A percentile compares a stretch with the other conserved stretches of the same genome.
Evolutionary conservation across 176 grass and related monocot species (phyloP).

Genomic region (Oryza meridionalis): DNA sequence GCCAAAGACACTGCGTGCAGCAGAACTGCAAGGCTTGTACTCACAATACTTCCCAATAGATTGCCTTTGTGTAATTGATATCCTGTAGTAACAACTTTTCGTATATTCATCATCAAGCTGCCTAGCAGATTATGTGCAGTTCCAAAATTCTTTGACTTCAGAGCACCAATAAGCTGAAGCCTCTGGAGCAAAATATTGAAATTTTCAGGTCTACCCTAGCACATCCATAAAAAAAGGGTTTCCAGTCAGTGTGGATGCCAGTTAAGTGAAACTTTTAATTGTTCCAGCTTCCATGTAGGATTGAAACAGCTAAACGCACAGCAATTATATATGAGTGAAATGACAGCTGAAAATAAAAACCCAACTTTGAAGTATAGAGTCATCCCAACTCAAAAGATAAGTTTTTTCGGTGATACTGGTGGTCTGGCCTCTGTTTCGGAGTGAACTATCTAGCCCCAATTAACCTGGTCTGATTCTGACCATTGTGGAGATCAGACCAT

Average conservation of each 20-base stretch:
- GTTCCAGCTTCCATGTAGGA: background rate
- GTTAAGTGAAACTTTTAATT: constrained; percentile 16
- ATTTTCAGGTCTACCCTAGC: constrained; percentile 72
- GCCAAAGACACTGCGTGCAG: constrained; percentile 48
- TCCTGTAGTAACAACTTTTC: constrained; percentile 49
- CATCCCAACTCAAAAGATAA: background rate
- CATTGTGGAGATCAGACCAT: background rate
- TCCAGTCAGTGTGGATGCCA: constrained; percentile 32
- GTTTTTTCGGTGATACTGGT: background rate
- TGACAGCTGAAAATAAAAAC: background rate
- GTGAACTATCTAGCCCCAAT: background rate
- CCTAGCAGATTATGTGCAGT: constrained; percentile 46
- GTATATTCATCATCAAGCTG: constrained; percentile 59
- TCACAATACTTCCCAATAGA: constrained; percentile 59
- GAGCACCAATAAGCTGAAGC: constrained; percentile 58
- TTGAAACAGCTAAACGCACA: background rate
- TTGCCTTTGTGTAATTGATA: constrained; percentile 57
- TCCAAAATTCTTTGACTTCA: constrained; percentile 56
- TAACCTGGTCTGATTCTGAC: background rate
- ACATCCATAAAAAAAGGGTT: constrained; percentile 42
- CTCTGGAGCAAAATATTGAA: constrained; percentile 77
- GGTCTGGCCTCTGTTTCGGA: background rate
- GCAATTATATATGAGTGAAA: background rate
- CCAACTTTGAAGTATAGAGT: background rate
- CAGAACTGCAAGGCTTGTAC: constrained; percentile 53